Evolutionary conservation across 2,329 filamentous ascomycete species (phyloP).

Genomic region (Fusarium stilboides): DNA sequence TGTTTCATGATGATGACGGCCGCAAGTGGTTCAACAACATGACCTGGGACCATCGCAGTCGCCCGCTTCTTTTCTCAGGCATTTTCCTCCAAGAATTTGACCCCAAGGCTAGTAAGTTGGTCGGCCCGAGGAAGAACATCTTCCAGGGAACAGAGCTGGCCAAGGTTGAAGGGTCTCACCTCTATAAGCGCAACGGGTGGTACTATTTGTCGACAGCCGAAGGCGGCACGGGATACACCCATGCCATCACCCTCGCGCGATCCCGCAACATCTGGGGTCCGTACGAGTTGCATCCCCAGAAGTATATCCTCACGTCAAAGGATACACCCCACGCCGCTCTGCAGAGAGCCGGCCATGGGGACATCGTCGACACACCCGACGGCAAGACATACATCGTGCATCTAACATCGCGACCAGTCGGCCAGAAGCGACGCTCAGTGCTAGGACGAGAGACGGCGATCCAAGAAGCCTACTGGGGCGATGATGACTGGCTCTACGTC

Average conservation of each 20-base stretch:
- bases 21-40: constrained; percentile 72
- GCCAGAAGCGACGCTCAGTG: constrained; percentile 67
- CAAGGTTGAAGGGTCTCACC: constrained; percentile 70
- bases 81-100: constrained; percentile 73
- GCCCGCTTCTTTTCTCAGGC: constrained; percentile 67
- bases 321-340: constrained; percentile 64
- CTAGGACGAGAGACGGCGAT: constrained; percentile 70
- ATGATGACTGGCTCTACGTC: constrained; percentile 75
- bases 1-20: constrained; percentile 72
- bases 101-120: constrained; percentile 62
- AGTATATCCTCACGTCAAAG: constrained; percentile 70
- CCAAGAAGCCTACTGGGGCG: constrained; percentile 71
- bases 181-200: constrained; percentile 71
- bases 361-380: constrained; percentile 68
- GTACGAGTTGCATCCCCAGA: constrained; percentile 72
- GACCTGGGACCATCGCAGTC: constrained; percentile 68
- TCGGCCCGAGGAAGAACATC: constrained; percentile 70
- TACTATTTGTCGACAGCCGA: constrained; percentile 74
- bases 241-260: constrained; percentile 72
- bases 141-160: constrained; percentile 69
- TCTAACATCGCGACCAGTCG: constrained; percentile 65
- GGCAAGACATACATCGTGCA: constrained; percentile 70
- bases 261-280: constrained; percentile 70
- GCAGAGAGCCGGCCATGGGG: constrained; percentile 68
- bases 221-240: constrained; percentile 73